Conservation (phyloP, 257 asterid species). For the Penstemon barbatus region DNA sequence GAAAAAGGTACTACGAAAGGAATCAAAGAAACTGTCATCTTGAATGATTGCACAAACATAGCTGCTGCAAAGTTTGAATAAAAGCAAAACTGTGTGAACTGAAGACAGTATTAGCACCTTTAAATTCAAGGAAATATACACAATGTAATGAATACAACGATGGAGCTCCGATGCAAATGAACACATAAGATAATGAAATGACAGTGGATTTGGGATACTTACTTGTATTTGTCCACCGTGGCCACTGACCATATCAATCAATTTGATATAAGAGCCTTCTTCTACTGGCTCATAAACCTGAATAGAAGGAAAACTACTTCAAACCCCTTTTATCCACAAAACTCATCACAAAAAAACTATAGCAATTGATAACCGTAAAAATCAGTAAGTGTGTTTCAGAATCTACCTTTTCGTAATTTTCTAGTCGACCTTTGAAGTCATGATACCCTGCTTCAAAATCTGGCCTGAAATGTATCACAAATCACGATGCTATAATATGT, state of each 20-base stretch:
- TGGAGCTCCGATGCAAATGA: neutral
- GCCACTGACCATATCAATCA: constrained; percentile 99
- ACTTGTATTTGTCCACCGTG: constrained; percentile 98
- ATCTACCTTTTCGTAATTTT: constrained; percentile 86
- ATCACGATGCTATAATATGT: constrained; percentile 31
- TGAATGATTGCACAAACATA: neutral
- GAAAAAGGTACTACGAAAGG: neutral
- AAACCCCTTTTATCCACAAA: constrained; percentile 25
- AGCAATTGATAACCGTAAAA: constrained; percentile 16
- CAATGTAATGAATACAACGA: neutral
- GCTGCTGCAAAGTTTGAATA: neutral
- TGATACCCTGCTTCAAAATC: constrained; percentile 98
- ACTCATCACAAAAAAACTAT: too few species aligned
- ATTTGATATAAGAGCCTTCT: constrained; percentile 97
- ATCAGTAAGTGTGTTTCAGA: constrained; percentile 26
- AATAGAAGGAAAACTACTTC: constrained; percentile 26
- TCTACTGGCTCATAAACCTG: constrained; percentile 97
- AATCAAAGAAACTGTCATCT: neutral
- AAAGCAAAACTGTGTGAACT: neutral
- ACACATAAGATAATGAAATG: constrained; percentile 19
- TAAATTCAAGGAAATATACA: neutral
- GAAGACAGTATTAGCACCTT: neutral
- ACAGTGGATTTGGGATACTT: constrained; percentile 24
- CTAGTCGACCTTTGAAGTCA: constrained; percentile 89
- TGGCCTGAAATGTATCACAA: constrained; percentile 65